Evolutionary conservation across 2,329 filamentous ascomycete genomes (phyloP).

Genomic region (Zasmidium angulare): DNA sequence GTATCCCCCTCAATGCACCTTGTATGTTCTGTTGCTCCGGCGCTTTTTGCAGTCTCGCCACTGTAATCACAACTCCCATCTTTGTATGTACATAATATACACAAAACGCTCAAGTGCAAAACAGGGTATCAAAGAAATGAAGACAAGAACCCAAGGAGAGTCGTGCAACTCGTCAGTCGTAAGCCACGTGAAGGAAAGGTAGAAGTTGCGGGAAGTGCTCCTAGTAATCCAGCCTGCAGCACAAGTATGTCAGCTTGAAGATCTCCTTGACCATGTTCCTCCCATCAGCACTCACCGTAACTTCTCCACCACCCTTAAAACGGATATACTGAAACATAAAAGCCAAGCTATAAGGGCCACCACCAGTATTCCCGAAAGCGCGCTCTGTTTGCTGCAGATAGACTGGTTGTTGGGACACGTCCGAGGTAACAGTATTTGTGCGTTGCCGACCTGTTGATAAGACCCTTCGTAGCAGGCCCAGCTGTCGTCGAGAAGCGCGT

Average conservation of each 20-base stretch:
- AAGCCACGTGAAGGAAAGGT: not conserved
- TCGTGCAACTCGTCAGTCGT: not conserved
- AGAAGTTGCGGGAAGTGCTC: not conserved
- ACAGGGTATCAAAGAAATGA: not conserved
- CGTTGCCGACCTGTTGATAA: constrained; percentile 16
- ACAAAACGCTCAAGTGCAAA: not conserved
- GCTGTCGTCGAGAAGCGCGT: constrained; percentile 66
- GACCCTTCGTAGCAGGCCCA: constrained; percentile 48
- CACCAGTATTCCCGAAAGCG: constrained; percentile 74
- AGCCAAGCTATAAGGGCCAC: constrained; percentile 87
- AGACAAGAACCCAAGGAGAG: not conserved
- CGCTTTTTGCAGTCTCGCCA: no score
- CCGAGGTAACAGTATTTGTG: constrained; percentile 23
- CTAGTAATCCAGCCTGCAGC: constrained; percentile 18
- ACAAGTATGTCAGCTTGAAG: no score
- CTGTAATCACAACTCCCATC: no score
- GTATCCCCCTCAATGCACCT: not conserved
- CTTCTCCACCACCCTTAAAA: constrained; percentile 40
- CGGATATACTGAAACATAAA: constrained; percentile 81
- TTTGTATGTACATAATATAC: not conserved
- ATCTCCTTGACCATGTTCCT: not conserved
- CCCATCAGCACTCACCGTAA: constrained; percentile 23
- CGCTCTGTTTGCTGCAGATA: constrained; percentile 65
- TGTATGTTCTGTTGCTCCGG: not conserved
- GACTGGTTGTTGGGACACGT: constrained; percentile 37